Evolutionary conservation across 2,329 filamentous ascomycete genomes (phyloP).

Genomic region (Penicillium sclerotiorum): DNA sequence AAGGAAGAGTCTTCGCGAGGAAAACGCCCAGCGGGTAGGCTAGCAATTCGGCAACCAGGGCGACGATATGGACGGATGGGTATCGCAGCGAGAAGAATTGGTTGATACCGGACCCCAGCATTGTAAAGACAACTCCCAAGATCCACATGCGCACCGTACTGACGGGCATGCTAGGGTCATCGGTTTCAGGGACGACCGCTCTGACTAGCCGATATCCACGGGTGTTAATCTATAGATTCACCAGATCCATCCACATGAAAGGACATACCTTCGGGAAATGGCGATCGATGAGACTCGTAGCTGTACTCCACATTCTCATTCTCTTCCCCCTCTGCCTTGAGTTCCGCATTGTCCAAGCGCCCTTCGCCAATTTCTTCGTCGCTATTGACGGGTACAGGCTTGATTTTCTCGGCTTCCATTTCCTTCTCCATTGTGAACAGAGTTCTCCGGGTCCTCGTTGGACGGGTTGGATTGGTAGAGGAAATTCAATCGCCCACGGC

Average conservation of each 20-base stretch:
- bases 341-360: conserved; percentile 10
- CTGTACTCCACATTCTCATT: conserved; percentile 22
- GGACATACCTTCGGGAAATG: conserved; percentile 26
- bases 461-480: too few species aligned
- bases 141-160: conserved; percentile 45
- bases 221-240: neutral
- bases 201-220: conserved; percentile 23
- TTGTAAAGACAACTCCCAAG: conserved; percentile 45
- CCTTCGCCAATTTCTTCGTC: conserved; percentile 21
- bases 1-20: conserved; percentile 44
- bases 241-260: neutral
- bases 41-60: conserved; percentile 50
- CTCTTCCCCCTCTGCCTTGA: conserved; percentile 6
- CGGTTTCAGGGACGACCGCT: conserved; percentile 32
- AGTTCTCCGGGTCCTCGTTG: neutral
- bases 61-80: conserved; percentile 50
- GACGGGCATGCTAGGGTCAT: conserved; percentile 31
- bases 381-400: conserved; percentile 2
- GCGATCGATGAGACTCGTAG: conserved; percentile 30
- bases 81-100: conserved; percentile 54
- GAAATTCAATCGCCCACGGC: neutral
- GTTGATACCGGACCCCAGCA: conserved; percentile 52
- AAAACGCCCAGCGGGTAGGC: conserved; percentile 48
- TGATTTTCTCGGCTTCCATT: conserved; percentile 8
- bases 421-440: conserved; percentile 15